Conservation (phyloP, 208 protist species). For the Trypanosoma brucei region DNA sequence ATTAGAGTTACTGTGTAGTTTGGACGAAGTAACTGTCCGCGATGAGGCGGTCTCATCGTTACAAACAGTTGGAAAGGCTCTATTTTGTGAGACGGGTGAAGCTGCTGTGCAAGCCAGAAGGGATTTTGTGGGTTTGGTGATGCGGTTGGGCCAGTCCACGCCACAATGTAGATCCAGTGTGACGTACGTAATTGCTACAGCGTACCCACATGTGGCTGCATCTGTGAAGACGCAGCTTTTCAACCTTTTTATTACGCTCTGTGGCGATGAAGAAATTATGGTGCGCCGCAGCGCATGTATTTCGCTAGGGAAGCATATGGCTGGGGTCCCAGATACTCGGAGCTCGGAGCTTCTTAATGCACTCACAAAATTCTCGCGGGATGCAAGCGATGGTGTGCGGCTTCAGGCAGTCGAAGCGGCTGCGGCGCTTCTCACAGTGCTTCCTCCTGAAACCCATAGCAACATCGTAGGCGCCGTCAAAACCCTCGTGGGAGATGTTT, state of each 20-base stretch:
- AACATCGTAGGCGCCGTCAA: conserved; percentile 82
- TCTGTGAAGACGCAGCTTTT: conserved; percentile 57
- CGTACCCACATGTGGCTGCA: conserved; percentile 72
- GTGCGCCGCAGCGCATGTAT: conserved; percentile 94
- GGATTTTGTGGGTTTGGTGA: conserved; percentile 85
- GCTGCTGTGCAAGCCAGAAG: conserved; percentile 50
- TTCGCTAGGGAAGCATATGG: conserved; percentile 83
- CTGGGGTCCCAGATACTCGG: conserved; percentile 51
- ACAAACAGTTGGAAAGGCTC: conserved; percentile 52
- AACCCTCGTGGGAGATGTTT: conserved; percentile 83
- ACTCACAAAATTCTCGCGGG: conserved; percentile 85
- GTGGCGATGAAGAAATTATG: conserved; percentile 96
- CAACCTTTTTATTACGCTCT: conserved; percentile 77
- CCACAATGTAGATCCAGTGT: conserved; percentile 95
- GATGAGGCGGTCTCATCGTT: conserved; percentile 92
- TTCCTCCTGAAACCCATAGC: conserved; percentile 76
- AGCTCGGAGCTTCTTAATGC: conserved; percentile 88
- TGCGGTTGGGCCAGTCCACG: conserved; percentile 86
- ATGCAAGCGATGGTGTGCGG: conserved; percentile 96
- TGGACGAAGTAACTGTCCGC: conserved; percentile 97
- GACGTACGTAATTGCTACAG: conserved; percentile 88
- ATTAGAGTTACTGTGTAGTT: conserved; percentile 93
- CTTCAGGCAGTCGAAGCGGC: conserved; percentile 93
- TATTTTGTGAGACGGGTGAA: conserved; percentile 46
- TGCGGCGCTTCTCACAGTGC: conserved; percentile 77